phyloP scores from a whole-genome alignment of 805 yeast species.

The Wickerhamomyces chaumierensis region DNA sequence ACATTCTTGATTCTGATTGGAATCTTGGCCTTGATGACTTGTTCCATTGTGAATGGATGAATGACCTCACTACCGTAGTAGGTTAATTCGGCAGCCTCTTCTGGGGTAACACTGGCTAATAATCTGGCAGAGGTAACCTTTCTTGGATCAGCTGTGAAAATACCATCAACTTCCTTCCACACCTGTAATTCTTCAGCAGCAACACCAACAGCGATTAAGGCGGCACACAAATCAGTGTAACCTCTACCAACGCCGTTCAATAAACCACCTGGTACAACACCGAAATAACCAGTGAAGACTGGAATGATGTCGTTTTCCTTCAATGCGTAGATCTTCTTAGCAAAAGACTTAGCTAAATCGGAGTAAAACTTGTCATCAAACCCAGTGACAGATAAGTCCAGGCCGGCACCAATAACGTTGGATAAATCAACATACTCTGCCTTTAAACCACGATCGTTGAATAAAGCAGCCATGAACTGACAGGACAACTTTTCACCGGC shows the following conservation, averaged over 20 bases:
- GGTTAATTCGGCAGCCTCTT: constrained; percentile 96
- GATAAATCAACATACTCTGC: constrained; percentile 77
- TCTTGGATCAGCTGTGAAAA: constrained; percentile 96
- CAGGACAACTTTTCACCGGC: constrained; percentile 92
- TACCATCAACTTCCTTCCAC: constrained; percentile 99
- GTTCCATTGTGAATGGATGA: constrained; percentile 99
- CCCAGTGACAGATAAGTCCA: constrained; percentile 39
- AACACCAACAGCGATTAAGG: constrained; percentile 85
- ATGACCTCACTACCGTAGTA: constrained; percentile 97
- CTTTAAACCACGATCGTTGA: constrained; percentile 71
- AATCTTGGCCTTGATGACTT: constrained; percentile 88
- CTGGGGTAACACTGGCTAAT: constrained; percentile 85
- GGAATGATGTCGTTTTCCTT: constrained; percentile 47
- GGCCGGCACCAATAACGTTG: constrained; percentile 52
- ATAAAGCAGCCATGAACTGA: constrained; percentile 73
- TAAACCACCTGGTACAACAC: constrained; percentile 91
- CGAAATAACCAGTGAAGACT: constrained; percentile 92
- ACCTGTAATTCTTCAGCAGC: constrained; percentile 91
- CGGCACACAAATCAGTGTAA: constrained; percentile 96
- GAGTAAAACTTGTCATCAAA: constrained; percentile 60
- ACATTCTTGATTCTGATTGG: constrained; percentile 97
- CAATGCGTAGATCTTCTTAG: constrained; percentile 32
- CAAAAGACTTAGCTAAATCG: constrained; percentile 41
- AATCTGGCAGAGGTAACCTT: constrained; percentile 86
- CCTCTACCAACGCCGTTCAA: constrained; percentile 93